A percentile compares a stretch with the other conserved stretches of the same genome.
Evolutionary conservation across 108 stramenopile species (phyloP).

Genomic region (Licmophora abbreviata): DNA sequence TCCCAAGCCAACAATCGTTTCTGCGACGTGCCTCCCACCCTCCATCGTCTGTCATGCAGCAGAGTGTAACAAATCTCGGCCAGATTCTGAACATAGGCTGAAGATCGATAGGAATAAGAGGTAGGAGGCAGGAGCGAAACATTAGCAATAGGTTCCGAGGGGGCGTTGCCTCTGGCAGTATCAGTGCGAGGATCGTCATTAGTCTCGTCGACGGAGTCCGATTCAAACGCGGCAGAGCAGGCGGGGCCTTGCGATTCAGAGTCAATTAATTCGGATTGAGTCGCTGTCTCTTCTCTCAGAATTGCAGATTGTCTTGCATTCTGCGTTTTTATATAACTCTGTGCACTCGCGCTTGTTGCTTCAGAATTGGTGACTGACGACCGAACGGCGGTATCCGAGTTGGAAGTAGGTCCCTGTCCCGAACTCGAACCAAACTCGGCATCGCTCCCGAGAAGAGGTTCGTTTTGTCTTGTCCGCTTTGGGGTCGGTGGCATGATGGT

Average conservation of each 20-base stretch:
- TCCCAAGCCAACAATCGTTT: slow-evolving; percentile 59
- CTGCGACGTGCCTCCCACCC: slow-evolving; percentile 10
- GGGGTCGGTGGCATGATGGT: slow-evolving; percentile 19
- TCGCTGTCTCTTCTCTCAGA: not conserved
- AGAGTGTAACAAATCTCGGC: slow-evolving; percentile 67
- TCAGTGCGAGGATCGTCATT: not conserved
- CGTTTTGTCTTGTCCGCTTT: not conserved
- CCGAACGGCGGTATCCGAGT: not conserved
- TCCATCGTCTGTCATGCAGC: slow-evolving; percentile 58
- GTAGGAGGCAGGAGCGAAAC: not conserved
- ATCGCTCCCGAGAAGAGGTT: not conserved
- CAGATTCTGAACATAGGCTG: slow-evolving; percentile 75
- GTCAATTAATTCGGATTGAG: not conserved
- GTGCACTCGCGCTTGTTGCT: not conserved
- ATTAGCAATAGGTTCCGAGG: not conserved
- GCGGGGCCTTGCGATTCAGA: not conserved
- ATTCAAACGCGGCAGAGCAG: not conserved
- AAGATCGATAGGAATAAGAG: slow-evolving; percentile 25
- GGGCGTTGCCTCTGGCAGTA: not conserved
- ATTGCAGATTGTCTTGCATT: not conserved
- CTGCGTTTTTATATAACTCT: not conserved
- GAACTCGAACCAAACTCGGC: not conserved
- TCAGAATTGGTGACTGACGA: not conserved
- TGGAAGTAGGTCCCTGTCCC: no score
- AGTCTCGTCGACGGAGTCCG: not conserved